Base-by-base conservation (phyloP, 2,329 filamentous ascomycete species). In the Thermomyces lanuginosus region DNA sequence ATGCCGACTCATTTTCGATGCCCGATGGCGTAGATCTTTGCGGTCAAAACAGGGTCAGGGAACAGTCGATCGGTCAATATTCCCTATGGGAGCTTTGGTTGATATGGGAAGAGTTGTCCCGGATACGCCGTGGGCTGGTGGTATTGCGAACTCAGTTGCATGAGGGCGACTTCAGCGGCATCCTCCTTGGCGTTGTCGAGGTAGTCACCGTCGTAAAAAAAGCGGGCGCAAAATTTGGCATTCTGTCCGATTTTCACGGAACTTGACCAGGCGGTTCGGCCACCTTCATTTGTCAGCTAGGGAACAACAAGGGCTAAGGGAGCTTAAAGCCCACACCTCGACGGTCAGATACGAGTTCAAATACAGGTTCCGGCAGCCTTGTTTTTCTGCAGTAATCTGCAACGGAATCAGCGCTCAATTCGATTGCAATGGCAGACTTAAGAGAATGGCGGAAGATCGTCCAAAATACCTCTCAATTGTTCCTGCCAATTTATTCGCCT, bases 151-250 rank as follows among this genome's bases (percentile, higher is more conserved):
- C 46, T 45, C 31, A 60, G 34, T 11, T 34, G 18, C 18, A 42
- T 53, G 22, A 54, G 38, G 7, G 82, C 82, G 35, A 77, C 67
- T 55, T 92, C 81, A 37, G 83, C 82, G n/a, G 81, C 83, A 49
- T 92, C 83, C 53, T 92, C 83, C 55, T 72, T 76, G 32, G 82
- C 82, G 45, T 91, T 91, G 61, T 84, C 72, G 51, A 86, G 64
- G 46, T 81, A 82, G 48, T 81, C 72, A 34, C 82, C 82, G 51
- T 91, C 83, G 55, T 92, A 92, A 81, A 81, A 92, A 56, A 72
- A 92, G 36, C 81, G 70, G 24, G 82, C 82, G n/a, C n/a, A n/a
- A n/a, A n/a, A n/a, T n/a, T 64, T 49, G 42, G 80, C 65, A 24
- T 58, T 64, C 26, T 64, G 57, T 28, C 73, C 74, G 31, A 92